These are phyloP conservation scores for Albifimbria verrucaria DNA, from an alignment of 2,329 filamentous ascomycete genomes.

Conservation along the genomic window DNA sequence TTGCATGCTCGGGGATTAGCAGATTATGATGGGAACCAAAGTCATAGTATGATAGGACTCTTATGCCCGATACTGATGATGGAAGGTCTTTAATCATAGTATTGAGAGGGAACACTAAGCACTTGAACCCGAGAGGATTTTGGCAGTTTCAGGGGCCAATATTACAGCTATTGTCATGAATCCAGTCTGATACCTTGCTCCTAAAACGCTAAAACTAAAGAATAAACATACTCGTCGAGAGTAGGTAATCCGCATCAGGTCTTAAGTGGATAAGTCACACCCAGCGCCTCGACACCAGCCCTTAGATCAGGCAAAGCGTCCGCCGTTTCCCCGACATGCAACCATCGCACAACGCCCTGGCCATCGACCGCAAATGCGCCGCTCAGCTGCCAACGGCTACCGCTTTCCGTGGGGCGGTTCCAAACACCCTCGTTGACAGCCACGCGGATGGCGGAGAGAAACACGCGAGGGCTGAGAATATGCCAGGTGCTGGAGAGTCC, in stretches of 20 bases:
- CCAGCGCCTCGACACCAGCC: constrained; percentile 23
- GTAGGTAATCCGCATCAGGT: neutral
- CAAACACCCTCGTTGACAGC: constrained; percentile 62
- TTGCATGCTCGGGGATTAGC: no score
- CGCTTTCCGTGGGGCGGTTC: constrained; percentile 63
- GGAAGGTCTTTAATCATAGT: no score
- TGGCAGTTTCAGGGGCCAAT: no score
- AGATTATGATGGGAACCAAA: no score
- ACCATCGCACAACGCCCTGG: constrained; percentile 26
- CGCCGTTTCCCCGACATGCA: constrained; percentile 25
- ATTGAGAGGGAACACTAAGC: no score
- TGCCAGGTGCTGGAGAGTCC: constrained; percentile 60
- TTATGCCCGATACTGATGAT: no score
- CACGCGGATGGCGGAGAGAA: constrained; percentile 56
- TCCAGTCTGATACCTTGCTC: no score
- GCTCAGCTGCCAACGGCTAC: constrained; percentile 65
- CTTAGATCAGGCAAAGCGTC: constrained; percentile 28
- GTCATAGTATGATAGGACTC: no score
- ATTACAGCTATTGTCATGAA: no score
- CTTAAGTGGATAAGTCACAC: constrained; percentile 5
- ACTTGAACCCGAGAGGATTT: no score
- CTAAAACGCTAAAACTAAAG: no score
- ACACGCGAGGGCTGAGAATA: constrained; percentile 54
- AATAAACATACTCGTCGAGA: no score
- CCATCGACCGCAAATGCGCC: constrained; percentile 56